Evolutionary conservation across 768 basidiomycete species (phyloP).

Genomic region (Cystofilobasidium capitatum): DNA sequence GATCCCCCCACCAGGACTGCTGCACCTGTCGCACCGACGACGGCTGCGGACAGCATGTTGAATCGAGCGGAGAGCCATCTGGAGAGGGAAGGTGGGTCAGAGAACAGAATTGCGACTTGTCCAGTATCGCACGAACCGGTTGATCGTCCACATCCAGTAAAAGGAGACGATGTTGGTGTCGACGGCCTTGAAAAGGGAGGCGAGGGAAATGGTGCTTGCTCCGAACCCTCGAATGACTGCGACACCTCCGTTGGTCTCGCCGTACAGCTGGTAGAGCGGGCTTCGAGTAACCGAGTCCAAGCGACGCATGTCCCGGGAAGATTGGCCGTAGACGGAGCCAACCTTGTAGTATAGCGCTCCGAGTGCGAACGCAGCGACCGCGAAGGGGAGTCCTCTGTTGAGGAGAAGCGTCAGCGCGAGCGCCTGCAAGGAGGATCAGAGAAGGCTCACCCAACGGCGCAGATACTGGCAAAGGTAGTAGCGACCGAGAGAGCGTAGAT

Average conservation of each 20-base stretch:
- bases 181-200: slow-evolving; percentile 29
- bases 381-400: slow-evolving; percentile 69
- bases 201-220: slow-evolving; percentile 12
- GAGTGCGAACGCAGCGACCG: slow-evolving; percentile 52
- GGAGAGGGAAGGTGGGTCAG: background rate
- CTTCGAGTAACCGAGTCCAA: slow-evolving; percentile 25
- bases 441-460: background rate
- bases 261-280: slow-evolving; percentile 35
- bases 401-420: background rate
- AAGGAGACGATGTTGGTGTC: slow-evolving; percentile 31
- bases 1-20: slow-evolving; percentile 58
- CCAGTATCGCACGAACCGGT: no score
- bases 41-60: slow-evolving; percentile 62
- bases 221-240: slow-evolving; percentile 37
- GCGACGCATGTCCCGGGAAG: slow-evolving; percentile 47
- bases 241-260: slow-evolving; percentile 35
- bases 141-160: slow-evolving; percentile 30
- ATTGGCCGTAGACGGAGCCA: slow-evolving; percentile 61
- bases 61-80: slow-evolving; percentile 60
- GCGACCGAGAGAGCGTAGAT: slow-evolving; percentile 53
- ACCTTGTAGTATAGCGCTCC: slow-evolving; percentile 55
- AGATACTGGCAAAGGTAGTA: slow-evolving; percentile 57
- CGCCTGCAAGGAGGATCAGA: background rate
- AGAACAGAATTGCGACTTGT: background rate
- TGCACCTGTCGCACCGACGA: slow-evolving; percentile 59